phyloP scores from a whole-genome alignment of 2,329 filamentous ascomycete species.

The Colletotrichum sp. region DNA sequence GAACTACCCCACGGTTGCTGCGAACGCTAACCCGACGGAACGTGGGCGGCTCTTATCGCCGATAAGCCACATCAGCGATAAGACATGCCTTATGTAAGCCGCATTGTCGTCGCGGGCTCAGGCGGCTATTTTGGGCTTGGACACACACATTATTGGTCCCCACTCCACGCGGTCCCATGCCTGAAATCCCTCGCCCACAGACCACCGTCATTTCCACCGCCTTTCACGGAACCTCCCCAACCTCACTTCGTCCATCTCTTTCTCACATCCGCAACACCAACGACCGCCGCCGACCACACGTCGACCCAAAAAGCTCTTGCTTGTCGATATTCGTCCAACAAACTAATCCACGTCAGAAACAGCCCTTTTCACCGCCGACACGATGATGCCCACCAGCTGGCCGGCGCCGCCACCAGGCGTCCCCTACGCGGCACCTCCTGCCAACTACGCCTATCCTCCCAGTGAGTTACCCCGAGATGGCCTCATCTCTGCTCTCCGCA shows the following conservation, averaged over 20 bases:
- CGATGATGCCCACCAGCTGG: constrained; percentile 36
- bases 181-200: constrained; percentile 17
- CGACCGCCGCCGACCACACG: neutral
- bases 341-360: constrained; percentile 15
- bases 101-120: neutral
- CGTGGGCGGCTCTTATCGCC: neutral
- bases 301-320: neutral
- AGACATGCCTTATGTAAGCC: neutral
- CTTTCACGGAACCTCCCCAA: constrained; percentile 8
- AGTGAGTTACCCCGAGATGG: constrained; percentile 33
- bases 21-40: neutral
- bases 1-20: neutral
- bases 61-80: neutral
- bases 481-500: neutral
- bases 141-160: neutral
- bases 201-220: constrained; percentile 7
- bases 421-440: constrained; percentile 35
- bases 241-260: neutral
- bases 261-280: neutral
- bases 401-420: constrained; percentile 42
- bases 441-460: constrained; percentile 42
- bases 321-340: neutral
- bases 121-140: neutral
- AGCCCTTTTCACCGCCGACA: constrained; percentile 4
- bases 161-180: neutral